Evolutionary conservation across 257 asterid species (phyloP).

Genomic region (Orobanche coerulescens): DNA sequence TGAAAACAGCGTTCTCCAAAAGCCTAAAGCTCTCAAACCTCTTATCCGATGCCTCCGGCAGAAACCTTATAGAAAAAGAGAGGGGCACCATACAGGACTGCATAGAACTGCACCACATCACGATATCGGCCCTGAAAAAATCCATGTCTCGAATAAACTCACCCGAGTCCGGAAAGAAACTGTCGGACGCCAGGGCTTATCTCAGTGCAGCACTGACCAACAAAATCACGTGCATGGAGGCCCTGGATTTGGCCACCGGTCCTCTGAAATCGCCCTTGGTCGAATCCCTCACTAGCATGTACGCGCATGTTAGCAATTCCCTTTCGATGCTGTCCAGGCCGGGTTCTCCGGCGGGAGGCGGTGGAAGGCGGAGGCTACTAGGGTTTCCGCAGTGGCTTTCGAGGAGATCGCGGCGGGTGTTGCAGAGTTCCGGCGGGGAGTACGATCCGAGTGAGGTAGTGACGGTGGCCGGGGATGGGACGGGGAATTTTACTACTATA

Average conservation of each 20-base stretch:
- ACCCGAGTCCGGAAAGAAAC: conserved; percentile 22
- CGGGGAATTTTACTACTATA: conserved; percentile 52
- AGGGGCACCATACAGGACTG: conserved; percentile 68
- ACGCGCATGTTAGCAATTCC: conserved; percentile 58
- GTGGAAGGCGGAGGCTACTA: conserved; percentile 47
- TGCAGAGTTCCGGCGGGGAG: conserved; percentile 40
- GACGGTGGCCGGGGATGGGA: conserved; percentile 75
- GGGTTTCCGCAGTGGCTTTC: conserved; percentile 60
- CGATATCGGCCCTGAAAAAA: conserved; percentile 40
- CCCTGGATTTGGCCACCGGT: conserved; percentile 54
- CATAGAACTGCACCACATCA: conserved; percentile 59
- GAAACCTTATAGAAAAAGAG: conserved; percentile 49
- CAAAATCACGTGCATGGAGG: conserved; percentile 68
- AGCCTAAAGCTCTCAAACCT: conserved; percentile 40
- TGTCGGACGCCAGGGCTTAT: conserved; percentile 49
- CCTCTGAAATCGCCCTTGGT: conserved; percentile 41
- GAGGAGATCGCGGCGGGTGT: conserved; percentile 29
- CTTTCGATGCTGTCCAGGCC: conserved; percentile 43
- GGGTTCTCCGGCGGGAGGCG: background rate
- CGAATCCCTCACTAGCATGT: conserved; percentile 31
- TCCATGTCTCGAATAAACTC: conserved; percentile 34
- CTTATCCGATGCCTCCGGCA: conserved; percentile 26
- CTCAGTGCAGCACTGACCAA: conserved; percentile 78
- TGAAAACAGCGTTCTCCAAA: conserved; percentile 49
- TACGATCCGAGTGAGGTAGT: conserved; percentile 34